Base-by-base conservation (phyloP, 2,329 filamentous ascomycete genomes). In the Aspergillus piperis region DNA sequence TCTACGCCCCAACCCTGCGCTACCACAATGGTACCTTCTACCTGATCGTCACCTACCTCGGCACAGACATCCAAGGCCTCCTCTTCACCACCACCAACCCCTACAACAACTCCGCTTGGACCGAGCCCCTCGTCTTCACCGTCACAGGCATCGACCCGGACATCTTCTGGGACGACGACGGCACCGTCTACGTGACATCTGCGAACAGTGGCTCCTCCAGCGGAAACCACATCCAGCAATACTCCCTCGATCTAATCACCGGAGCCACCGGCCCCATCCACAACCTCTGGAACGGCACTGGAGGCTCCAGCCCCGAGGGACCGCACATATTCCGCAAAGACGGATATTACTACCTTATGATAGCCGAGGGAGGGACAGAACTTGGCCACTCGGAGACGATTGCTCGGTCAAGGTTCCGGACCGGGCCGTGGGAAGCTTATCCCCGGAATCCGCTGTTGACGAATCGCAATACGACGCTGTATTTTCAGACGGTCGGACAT, bases 401-500 rank as follows among this genome's bases (percentile, higher is more conserved):
- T 32, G 73, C 73, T 2, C 64, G 72, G 1, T 74, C 73, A 2
- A 68, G 52, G 25, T 57, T 58, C 30, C 54, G 72, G 19, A 63
- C 61, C 64, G 79, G 79, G 0, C 79, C 78, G 2, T 81, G 78
- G 59, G 76, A 79, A 59, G 44, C 73, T 2, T 74, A 75, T 54
- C 71, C 74, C 0, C 62, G 69, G 15, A 81, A 81, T 48, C 74
- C 78, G 3, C 71, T 81, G n/a, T 66, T 81, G 8, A 75, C 78
- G 0, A 76, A 76, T 15, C 70, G 68, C 41, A 72, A 75, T n/a
- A 74, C 77, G 0, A 70, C 73, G 0, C 60, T 73, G 36, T 80
- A 79, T 61, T 74, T 73, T 59, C 84, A 86, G 63, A 83, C 83
- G 1, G 80, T 85, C 0, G 84, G 84, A 0, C 85, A 87, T 56